A percentile compares a stretch with the other conserved stretches of the same genome.
Conservation (phyloP, 495 filamentous ascomycete species). For the Trichoderma asperelloides region DNA sequence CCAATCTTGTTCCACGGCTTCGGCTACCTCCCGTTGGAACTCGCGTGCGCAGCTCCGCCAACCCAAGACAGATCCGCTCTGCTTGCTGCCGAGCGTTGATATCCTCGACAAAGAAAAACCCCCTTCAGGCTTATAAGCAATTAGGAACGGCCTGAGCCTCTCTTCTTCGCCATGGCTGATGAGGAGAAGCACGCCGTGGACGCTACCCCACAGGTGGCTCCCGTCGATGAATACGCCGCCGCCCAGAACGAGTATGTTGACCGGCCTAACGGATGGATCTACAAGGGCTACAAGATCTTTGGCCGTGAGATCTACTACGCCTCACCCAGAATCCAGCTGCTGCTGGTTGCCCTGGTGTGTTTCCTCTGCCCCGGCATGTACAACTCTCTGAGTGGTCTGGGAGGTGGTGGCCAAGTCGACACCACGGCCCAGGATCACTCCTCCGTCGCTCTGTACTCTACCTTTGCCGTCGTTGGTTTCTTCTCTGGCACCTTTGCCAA, state of each 20-base stretch:
- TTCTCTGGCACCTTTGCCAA: conserved; percentile 75
- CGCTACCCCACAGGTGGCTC: not conserved
- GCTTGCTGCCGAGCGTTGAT: not conserved
- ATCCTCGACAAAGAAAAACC: not conserved
- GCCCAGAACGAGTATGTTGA: not conserved
- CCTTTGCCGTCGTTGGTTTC: conserved; percentile 81
- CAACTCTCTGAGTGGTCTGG: conserved; percentile 69
- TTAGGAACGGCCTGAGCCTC: not conserved
- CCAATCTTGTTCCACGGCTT: not conserved
- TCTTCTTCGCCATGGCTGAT: not conserved
- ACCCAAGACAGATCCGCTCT: not conserved
- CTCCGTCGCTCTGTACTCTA: conserved; percentile 66
- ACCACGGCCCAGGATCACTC: conserved; percentile 56
- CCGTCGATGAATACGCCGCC: not conserved
- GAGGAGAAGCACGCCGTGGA: not conserved
- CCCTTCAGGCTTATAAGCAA: not conserved
- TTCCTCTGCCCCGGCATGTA: conserved; percentile 86
- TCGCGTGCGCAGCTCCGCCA: not conserved
- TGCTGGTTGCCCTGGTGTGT: conserved; percentile 75
- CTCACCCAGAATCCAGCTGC: conserved; percentile 62
- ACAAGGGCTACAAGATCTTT: conserved; percentile 52
- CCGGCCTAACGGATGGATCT: conserved; percentile 55
- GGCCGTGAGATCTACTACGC: conserved; percentile 58
- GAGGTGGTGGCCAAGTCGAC: conserved; percentile 64
- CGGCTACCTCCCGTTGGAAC: not conserved